Evolutionary conservation across 225 moss, liverwort and hornwort genomes (phyloP), one percentile per base, ranked within the genome.

Genomic region (Lunularia cruciata): DNA sequence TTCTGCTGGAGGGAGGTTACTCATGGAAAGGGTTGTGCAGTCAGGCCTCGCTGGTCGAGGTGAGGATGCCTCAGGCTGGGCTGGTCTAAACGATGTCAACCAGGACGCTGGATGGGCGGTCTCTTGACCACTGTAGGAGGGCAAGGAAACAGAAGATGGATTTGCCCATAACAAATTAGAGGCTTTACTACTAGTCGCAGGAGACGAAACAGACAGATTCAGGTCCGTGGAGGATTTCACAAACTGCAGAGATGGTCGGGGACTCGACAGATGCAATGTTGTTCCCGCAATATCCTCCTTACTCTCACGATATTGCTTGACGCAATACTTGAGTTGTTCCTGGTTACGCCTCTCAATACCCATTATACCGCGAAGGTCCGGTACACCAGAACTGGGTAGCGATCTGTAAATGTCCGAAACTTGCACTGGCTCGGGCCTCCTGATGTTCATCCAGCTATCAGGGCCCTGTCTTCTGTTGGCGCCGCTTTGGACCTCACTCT

Each of bases 371-470:
- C 67, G 48, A 8, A 61, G n/a, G 3, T 80, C 75, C 37, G 34
- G 65, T 15, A 67, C 48, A 31, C 45, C 68, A 36, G 65, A 15
- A 54, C 35, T n/a, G 9, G 75, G 54, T 2, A 38, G 60, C 18
- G 32, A 18, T 36, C 63, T 32, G 40, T 58, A 62, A 25, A 67
- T 33, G 3, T 79, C 83, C 20, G 30, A 23, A 18, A 33, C 52
- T 2, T 66, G 67, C 12, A 47, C 33, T 20, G 54, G 46, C 5
- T 84, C 86, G 1, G 70, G 68, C 30, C 63, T 72, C 5, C 60
- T 32, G 14, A 40, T 36, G 12, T 43, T 49, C 55, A 80, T 77
- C 86, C 88, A 86, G 49, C 34, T 59, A 57, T 79, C 70, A 10
- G 4, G 15, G 12, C 65, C 64, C 68, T 72, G 40, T 49, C 71